Evolutionary conservation across 1,139 yeast species (phyloP).

Genomic region (Diutina ranongensis): DNA sequence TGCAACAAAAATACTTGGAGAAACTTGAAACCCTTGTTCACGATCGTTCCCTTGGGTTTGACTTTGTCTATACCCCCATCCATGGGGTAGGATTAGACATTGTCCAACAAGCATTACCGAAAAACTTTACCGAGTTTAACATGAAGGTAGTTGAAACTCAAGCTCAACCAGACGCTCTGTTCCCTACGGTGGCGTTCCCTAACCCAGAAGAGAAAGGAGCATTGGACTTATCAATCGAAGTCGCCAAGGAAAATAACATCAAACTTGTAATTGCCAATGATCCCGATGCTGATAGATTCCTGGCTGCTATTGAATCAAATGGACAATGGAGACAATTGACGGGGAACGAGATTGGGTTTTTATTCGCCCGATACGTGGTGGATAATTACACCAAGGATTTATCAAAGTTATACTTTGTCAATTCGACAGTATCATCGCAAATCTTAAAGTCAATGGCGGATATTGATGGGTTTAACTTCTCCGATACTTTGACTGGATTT

Average conservation of each 20-base stretch:
- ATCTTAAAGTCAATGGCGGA: conserved; percentile 63
- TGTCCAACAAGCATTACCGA: conserved; percentile 21
- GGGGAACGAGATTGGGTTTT: conserved; percentile 83
- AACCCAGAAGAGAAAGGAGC: conserved; percentile 97
- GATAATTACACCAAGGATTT: conserved; percentile 17
- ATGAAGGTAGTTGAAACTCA: conserved; percentile 43
- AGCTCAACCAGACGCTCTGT: conserved; percentile 66
- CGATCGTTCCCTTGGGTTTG: conserved; percentile 16
- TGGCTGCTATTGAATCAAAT: conserved; percentile 42
- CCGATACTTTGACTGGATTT: conserved; percentile 88
- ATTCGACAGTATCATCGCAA: conserved; percentile 89
- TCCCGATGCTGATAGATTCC: conserved; percentile 94
- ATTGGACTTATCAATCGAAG: conserved; percentile 51
- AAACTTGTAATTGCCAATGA: conserved; percentile 75
- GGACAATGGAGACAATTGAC: conserved; percentile 67
- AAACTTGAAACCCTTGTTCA: conserved; percentile 20
- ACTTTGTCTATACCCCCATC: conserved; percentile 82
- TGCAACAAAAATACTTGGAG: conserved; percentile 24
- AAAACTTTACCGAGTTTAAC: conserved; percentile 13
- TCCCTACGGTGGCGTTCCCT: conserved; percentile 80
- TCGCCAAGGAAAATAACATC: conserved; percentile 36
- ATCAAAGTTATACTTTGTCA: conserved; percentile 47
- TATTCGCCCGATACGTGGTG: conserved; percentile 42
- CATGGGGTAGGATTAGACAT: conserved; percentile 81
- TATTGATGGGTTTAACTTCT: conserved; percentile 46